A percentile compares a stretch with the other conserved stretches of the same genome.
These are phyloP conservation scores for Apophysomyces ossiformis DNA, from an alignment of 371 early-diverging fungal species.

Conservation along the genomic window DNA sequence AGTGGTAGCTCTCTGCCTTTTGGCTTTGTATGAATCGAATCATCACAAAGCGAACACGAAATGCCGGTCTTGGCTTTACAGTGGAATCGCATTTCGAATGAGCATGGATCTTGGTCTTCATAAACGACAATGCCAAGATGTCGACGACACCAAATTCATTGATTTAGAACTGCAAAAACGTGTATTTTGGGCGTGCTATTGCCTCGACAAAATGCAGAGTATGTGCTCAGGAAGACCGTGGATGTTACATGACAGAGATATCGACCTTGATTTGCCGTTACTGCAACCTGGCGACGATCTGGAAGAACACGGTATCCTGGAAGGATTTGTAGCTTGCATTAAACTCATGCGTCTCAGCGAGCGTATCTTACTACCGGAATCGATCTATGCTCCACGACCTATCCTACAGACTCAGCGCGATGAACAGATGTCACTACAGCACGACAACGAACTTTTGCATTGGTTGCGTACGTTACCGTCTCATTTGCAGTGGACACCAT, in stretches of 20 bases:
- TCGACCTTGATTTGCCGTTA: constrained; percentile 35
- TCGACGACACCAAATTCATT: not conserved
- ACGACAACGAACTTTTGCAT: constrained; percentile 27
- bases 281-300: constrained; percentile 35
- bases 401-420: constrained; percentile 26
- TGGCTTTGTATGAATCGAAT: constrained; percentile 12
- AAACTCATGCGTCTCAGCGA: constrained; percentile 37
- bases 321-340: constrained; percentile 33
- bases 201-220: constrained; percentile 35
- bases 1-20: not conserved
- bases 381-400: constrained; percentile 16
- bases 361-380: constrained; percentile 24
- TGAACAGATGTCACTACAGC: constrained; percentile 29
- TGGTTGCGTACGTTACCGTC: constrained; percentile 35
- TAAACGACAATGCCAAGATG: not conserved
- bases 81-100: constrained; percentile 40
- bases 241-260: constrained; percentile 22
- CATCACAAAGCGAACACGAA: not conserved
- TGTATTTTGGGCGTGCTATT: constrained; percentile 40
- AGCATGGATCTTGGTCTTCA: constrained; percentile 33
- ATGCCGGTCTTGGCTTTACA: constrained; percentile 16
- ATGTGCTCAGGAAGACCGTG: constrained; percentile 19
- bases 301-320: constrained; percentile 31
- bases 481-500: constrained; percentile 40
- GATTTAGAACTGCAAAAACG: not conserved